Base-by-base conservation (phyloP, 257 asterid genomes). In the Capsicum rhomboideum region DNA sequence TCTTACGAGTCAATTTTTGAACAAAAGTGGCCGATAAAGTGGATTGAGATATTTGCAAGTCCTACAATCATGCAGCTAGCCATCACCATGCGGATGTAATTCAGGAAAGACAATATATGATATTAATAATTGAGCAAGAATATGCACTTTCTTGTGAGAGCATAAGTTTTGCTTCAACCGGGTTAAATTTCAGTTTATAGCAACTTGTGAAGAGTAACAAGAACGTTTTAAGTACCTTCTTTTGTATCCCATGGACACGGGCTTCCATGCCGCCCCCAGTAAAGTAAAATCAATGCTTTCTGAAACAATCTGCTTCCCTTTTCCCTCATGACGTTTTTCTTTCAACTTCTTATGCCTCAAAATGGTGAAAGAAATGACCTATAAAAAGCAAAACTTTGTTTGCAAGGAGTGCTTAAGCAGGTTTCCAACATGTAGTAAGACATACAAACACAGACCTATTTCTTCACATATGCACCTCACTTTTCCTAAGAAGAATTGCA, bases 241-340 rank as follows among this genome's bases (percentile, higher is more conserved):
- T 90, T 97, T 97, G 90, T 90, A 90, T 67, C 98, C 99, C 98
- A 97, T 90, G 16, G 98, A 91, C 72, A 93, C 91, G 23, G 99
- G 98, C 82, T 92, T 92, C 99, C 99, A 95, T 77, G 98, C 98
- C 90, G 95, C 92, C 77, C 91, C 71, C 86, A 97, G 91, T 85
- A 90, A 83, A 78, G 93, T 83, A 78, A 91, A 86, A 82, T 83
- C 78, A 79, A 71, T 80, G 59, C 53, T 84, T 64, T 77, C 81
- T 42, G 78, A 40, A 52, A 86, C 17, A 79, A 63, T 86, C 20
- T 14, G 85, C 81, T 92, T 89, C 52, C 85, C 89, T 56, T 77
- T 78, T 78, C 88, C 85, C 80, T 88, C 90, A 80, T 86, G 80
- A 80, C 16, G 61, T 37, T 92, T 90, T 13, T 83, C 91, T 92